Evolutionary conservation across 306 rosid genomes (phyloP).

Genomic region (Begonia fuchsioides): DNA sequence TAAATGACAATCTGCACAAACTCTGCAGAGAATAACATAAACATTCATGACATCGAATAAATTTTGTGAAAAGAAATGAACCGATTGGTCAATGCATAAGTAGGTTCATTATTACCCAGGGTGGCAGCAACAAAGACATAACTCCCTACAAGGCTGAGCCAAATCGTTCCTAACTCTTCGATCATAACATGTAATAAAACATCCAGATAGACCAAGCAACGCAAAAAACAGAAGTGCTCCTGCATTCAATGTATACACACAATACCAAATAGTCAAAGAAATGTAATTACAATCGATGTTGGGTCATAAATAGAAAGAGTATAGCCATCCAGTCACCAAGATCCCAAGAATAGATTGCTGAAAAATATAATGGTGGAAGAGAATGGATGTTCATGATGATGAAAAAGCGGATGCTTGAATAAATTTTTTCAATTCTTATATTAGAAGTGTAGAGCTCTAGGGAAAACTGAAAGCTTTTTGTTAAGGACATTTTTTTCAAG

Average conservation of each 20-base stretch:
- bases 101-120: conserved; percentile 50
- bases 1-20: conserved; percentile 96
- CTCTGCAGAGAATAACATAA: conserved; percentile 41
- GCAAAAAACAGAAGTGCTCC: conserved; percentile 92
- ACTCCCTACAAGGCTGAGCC: conserved; percentile 98
- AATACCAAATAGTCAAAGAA: neutral
- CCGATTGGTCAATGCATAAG: too few species aligned
- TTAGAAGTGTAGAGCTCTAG: too few species aligned
- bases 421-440: too few species aligned
- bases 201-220: conserved; percentile 92
- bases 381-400: too few species aligned
- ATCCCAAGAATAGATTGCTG: too few species aligned
- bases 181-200: conserved; percentile 98
- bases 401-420: too few species aligned
- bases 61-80: neutral
- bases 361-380: too few species aligned
- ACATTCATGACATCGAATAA: neutral
- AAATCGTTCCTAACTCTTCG: conserved; percentile 91
- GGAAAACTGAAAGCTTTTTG: too few species aligned
- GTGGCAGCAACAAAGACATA: conserved; percentile 96
- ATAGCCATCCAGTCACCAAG: too few species aligned
- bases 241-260: conserved; percentile 36
- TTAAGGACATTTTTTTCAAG: too few species aligned
- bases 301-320: too few species aligned
- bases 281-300: neutral